phyloP scores from a whole-genome alignment of 495 filamentous ascomycete genomes.

The Hyaloscypha variabilis region DNA sequence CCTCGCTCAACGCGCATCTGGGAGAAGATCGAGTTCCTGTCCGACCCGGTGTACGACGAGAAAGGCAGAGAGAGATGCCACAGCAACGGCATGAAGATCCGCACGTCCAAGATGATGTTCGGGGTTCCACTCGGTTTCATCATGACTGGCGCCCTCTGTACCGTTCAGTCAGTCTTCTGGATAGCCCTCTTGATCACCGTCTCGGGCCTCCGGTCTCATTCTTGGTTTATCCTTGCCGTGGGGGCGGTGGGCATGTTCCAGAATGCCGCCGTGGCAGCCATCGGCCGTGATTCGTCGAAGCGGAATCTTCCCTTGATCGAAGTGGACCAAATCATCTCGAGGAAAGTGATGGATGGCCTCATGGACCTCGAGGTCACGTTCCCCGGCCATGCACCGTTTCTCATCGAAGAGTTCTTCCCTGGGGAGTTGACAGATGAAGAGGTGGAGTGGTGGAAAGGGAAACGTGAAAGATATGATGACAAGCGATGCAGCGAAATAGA shows the following conservation, averaged over 20 bases:
- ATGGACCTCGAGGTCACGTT: slow-evolving; percentile 14
- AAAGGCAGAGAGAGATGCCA: not conserved
- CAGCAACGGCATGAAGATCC: not conserved
- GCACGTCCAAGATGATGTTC: not conserved
- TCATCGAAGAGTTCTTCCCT: slow-evolving; percentile 9
- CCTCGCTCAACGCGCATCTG: not conserved
- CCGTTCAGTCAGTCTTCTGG: slow-evolving; percentile 40
- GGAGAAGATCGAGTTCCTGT: slow-evolving; percentile 1
- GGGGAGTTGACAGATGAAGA: slow-evolving; percentile 1
- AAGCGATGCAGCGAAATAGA: not conserved
- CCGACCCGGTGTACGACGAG: not conserved
- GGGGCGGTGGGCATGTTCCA: slow-evolving; percentile 48
- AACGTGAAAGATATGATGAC: not conserved
- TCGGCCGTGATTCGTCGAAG: not conserved
- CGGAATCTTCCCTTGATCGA: not conserved
- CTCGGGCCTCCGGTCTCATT: not conserved
- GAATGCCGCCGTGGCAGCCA: slow-evolving; percentile 43
- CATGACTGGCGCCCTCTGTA: not conserved
- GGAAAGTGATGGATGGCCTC: slow-evolving; percentile 13
- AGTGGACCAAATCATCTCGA: not conserved
- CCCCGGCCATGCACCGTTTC: not conserved
- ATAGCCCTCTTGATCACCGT: slow-evolving; percentile 41
- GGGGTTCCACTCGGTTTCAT: slow-evolving; percentile 1
- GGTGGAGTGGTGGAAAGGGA: slow-evolving; percentile 1
- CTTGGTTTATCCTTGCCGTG: slow-evolving; percentile 13